Evolutionary conservation across 23 red algal genomes (phyloP).

Genomic region (Gracilariopsis chorda): DNA sequence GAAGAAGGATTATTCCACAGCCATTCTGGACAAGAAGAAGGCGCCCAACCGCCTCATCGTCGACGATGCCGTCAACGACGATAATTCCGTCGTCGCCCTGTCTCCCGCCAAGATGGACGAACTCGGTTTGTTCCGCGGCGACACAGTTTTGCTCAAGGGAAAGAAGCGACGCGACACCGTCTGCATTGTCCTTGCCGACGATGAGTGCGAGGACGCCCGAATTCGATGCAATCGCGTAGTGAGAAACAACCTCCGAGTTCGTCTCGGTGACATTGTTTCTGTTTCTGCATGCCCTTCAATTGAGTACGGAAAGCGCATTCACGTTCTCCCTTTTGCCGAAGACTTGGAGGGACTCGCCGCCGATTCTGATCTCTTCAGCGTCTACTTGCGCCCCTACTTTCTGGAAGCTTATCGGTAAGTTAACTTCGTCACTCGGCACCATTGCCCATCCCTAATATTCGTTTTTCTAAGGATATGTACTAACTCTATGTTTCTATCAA

Average conservation of each 20-base stretch:
- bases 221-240: conserved; percentile 94
- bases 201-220: conserved; percentile 86
- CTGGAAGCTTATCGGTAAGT: conserved; percentile 94
- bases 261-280: conserved; percentile 93
- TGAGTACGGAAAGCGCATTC: conserved; percentile 98
- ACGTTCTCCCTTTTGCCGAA: conserved; percentile 98
- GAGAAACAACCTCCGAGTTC: conserved; percentile 95
- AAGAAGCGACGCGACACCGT: conserved; percentile 96
- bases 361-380: conserved; percentile 88
- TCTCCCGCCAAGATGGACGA: conserved; percentile 99
- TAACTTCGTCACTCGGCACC: background rate
- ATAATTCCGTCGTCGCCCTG: conserved; percentile 95
- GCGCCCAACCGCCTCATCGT: conserved; percentile 96
- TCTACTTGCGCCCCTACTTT: conserved; percentile 97
- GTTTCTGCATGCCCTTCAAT: conserved; percentile 91
- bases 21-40: conserved; percentile 99
- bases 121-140: conserved; percentile 96
- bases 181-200: conserved; percentile 97
- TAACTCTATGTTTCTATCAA: background rate
- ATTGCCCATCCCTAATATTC: background rate
- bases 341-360: conserved; percentile 92
- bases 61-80: conserved; percentile 95
- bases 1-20: conserved; percentile 87
- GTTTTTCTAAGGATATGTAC: background rate
- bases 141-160: conserved; percentile 96